Evolutionary conservation across 2,329 filamentous ascomycete species (phyloP).

Genomic region (Claviceps digitariae): DNA sequence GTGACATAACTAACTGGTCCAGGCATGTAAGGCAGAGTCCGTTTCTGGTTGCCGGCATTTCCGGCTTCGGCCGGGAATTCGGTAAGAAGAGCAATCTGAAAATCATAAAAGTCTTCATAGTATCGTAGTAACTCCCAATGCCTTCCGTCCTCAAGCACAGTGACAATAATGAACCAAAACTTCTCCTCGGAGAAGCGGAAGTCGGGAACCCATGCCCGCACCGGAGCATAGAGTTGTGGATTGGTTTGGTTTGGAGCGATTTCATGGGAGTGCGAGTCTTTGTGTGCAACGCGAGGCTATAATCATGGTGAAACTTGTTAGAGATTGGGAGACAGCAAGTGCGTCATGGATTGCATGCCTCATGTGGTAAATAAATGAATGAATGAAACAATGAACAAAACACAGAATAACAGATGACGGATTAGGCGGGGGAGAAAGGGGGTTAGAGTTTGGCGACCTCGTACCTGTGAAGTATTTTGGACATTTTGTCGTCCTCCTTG

Average conservation of each 20-base stretch:
- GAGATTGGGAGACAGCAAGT: not conserved
- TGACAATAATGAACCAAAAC: slow-evolving; percentile 97
- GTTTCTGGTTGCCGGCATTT: slow-evolving; percentile 63
- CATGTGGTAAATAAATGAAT: not conserved
- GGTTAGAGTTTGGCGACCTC: not conserved
- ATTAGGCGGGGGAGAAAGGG: not conserved
- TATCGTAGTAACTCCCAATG: slow-evolving; percentile 90
- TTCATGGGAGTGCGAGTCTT: slow-evolving; percentile 20
- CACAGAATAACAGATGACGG: no score
- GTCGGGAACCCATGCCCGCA: slow-evolving; percentile 73
- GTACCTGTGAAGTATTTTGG: slow-evolving; percentile 16
- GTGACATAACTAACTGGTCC: slow-evolving; percentile 96
- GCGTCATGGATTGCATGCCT: not conserved
- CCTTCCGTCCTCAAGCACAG: slow-evolving; percentile 74
- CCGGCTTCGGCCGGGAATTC: slow-evolving; percentile 89
- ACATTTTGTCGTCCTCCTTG: slow-evolving; percentile 18
- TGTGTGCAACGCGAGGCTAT: slow-evolving; percentile 15
- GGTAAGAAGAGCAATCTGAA: slow-evolving; percentile 88
- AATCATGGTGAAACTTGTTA: not conserved
- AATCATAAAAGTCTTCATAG: slow-evolving; percentile 98
- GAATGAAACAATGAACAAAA: no score
- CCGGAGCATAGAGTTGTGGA: slow-evolving; percentile 55
- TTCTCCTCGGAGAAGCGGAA: slow-evolving; percentile 97
- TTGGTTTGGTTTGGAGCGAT: slow-evolving; percentile 27
- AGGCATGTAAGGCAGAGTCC: slow-evolving; percentile 91